Conservation (phyloP, 495 filamentous ascomycete genomes). For the Aeminium ludgeri region DNA sequence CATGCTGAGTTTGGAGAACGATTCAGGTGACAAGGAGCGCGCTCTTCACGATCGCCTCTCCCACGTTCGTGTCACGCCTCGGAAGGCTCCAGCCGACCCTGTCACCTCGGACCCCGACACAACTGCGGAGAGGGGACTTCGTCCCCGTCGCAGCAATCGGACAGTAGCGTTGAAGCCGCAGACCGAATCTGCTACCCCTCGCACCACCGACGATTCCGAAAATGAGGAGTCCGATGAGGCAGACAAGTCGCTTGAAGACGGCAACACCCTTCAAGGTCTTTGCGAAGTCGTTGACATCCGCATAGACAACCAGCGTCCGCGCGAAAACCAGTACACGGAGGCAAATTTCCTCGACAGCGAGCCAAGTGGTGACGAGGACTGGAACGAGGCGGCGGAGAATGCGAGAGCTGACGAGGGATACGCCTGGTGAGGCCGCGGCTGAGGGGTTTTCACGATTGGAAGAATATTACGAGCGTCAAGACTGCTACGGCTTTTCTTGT, state of each 20-base stretch:
- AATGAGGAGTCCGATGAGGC: constrained; percentile 1
- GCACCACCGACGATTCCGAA: background rate
- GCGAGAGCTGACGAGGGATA: constrained; percentile 21
- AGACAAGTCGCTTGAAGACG: constrained; percentile 3
- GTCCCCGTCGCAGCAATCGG: constrained; percentile 4
- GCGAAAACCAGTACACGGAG: constrained; percentile 55
- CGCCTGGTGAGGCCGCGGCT: constrained; percentile 24
- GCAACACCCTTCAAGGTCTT: constrained; percentile 46
- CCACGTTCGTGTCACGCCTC: constrained; percentile 6
- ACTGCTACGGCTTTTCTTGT: no score
- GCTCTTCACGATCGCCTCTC: background rate
- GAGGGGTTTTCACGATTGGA: background rate
- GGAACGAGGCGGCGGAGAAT: constrained; percentile 41
- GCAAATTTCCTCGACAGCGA: constrained; percentile 65
- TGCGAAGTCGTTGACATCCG: constrained; percentile 64
- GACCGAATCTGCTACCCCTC: background rate
- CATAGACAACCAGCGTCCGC: constrained; percentile 68
- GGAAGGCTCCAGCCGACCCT: constrained; percentile 5
- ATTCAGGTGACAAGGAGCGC: background rate
- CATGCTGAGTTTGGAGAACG: background rate
- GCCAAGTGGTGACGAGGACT: constrained; percentile 59
- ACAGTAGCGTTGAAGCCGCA: background rate
- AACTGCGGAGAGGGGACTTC: background rate
- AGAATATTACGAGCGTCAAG: no score
- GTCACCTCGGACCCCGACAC: constrained; percentile 1